These are phyloP conservation scores for Aspergillus sp. DNA, from an alignment of 2,329 filamentous ascomycete species.

Conservation along the genomic window DNA sequence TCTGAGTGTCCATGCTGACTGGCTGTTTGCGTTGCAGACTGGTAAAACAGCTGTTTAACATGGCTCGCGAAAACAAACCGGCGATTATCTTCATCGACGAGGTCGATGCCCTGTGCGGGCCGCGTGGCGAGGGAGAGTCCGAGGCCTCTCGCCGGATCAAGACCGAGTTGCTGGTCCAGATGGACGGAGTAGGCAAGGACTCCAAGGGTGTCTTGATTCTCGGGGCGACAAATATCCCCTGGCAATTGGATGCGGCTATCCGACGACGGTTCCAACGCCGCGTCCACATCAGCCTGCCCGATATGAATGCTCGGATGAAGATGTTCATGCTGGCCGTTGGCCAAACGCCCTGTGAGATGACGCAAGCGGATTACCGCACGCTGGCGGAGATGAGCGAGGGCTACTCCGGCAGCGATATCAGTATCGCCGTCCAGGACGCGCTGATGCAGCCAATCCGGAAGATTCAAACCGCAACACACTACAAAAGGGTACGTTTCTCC, in stretches of 20 bases:
- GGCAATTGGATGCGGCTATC: conserved; percentile 96
- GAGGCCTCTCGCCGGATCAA: conserved; percentile 98
- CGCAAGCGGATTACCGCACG: conserved; percentile 72
- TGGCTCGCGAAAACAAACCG: conserved; percentile 96
- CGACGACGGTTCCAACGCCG: conserved; percentile 91
- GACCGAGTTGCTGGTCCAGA: conserved; percentile 96
- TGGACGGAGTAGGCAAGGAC: conserved; percentile 98
- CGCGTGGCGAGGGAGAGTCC: conserved; percentile 90
- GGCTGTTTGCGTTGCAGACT: conserved; percentile 55
- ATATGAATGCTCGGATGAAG: conserved; percentile 78
- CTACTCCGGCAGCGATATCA: conserved; percentile 94
- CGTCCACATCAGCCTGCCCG: conserved; percentile 92
- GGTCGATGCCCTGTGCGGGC: conserved; percentile 93
- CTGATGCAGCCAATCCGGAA: conserved; percentile 97
- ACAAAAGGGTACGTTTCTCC: conserved; percentile 71
- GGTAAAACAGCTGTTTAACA: conserved; percentile 94
- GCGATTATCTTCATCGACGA: conserved; percentile 99
- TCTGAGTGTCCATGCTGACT: conserved; percentile 7
- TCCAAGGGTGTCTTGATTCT: conserved; percentile 90
- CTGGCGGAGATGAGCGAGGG: conserved; percentile 83
- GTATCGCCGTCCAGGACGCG: conserved; percentile 91
- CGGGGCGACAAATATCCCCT: conserved; percentile 96
- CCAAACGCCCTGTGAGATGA: conserved; percentile 82
- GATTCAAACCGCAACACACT: conserved; percentile 96
- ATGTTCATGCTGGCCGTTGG: conserved; percentile 98